These are phyloP conservation scores for Vicia sativa DNA, from an alignment of 306 rosid species.

Conservation along the genomic window DNA sequence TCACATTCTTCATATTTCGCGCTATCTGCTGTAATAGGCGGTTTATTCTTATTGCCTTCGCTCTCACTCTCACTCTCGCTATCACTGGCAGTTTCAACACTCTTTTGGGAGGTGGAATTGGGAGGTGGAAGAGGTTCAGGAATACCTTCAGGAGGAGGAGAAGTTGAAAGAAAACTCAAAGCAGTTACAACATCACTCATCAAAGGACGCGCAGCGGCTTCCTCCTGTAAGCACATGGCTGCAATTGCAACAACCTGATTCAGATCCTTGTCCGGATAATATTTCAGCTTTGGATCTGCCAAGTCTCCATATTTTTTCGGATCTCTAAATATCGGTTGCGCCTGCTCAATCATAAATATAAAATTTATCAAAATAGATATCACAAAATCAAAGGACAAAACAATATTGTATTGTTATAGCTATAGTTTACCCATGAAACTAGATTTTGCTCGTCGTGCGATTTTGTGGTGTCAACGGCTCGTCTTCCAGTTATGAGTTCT, in stretches of 20 bases:
- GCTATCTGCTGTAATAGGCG: conserved; percentile 28
- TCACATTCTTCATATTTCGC: conserved; percentile 27
- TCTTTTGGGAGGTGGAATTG: conserved; percentile 18
- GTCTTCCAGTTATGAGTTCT: conserved; percentile 85
- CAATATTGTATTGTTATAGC: background rate
- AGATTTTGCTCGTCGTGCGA: conserved; percentile 77
- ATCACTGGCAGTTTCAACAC: conserved; percentile 5
- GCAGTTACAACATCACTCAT: conserved; percentile 83
- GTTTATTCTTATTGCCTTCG: background rate
- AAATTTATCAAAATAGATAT: conserved; percentile 3
- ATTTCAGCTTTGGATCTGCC: conserved; percentile 67
- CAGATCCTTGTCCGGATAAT: conserved; percentile 80
- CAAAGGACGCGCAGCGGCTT: conserved; percentile 80
- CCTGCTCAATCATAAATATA: conserved; percentile 48
- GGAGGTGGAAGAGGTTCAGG: conserved; percentile 36
- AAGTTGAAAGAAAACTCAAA: conserved; percentile 68
- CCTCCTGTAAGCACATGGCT: conserved; percentile 96
- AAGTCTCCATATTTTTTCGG: conserved; percentile 74
- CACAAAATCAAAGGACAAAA: conserved; percentile 3
- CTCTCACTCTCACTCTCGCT: background rate
- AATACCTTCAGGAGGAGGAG: conserved; percentile 35
- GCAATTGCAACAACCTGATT: conserved; percentile 91
- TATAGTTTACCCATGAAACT: conserved; percentile 74
- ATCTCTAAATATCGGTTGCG: conserved; percentile 76
- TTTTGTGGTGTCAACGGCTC: conserved; percentile 73